phyloP scores from a whole-genome alignment of 140 eudicot species.

The Cichorium intybus region DNA sequence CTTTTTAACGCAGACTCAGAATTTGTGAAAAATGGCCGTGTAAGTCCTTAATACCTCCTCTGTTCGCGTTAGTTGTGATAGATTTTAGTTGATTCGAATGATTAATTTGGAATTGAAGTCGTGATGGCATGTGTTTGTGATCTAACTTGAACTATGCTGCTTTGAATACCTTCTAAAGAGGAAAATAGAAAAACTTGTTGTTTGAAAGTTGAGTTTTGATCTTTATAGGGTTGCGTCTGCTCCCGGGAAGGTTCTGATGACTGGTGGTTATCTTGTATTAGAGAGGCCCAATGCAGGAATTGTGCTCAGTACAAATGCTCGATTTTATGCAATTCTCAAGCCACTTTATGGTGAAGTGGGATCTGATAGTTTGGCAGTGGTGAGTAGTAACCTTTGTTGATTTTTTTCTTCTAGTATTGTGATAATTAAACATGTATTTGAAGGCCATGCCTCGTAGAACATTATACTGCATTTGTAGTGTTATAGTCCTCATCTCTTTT shows the following conservation, averaged over 20 bases:
- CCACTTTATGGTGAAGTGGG: slow-evolving; percentile 50
- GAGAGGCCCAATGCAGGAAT: slow-evolving; percentile 37
- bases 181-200: neutral
- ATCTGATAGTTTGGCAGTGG: slow-evolving; percentile 59
- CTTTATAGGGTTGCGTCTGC: slow-evolving; percentile 33
- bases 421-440: neutral
- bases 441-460: neutral
- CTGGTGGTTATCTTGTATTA: slow-evolving; percentile 33
- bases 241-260: slow-evolving; percentile 33
- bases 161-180: neutral
- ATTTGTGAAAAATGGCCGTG: slow-evolving; percentile 20
- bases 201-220: slow-evolving; percentile 11
- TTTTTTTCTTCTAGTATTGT: neutral
- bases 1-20: neutral
- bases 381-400: slow-evolving; percentile 21
- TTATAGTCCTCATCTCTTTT: neutral
- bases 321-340: slow-evolving; percentile 76
- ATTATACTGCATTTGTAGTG: neutral
- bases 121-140: slow-evolving; percentile 10
- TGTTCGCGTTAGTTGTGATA: neutral
- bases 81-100: neutral
- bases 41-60: neutral
- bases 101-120: neutral
- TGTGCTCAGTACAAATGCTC: slow-evolving; percentile 84
- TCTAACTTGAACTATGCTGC: neutral